Evolutionary conservation across 495 filamentous ascomycete species (phyloP), one percentile per base, ranked within the genome.

Genomic region (Cladorrhinum samala): DNA sequence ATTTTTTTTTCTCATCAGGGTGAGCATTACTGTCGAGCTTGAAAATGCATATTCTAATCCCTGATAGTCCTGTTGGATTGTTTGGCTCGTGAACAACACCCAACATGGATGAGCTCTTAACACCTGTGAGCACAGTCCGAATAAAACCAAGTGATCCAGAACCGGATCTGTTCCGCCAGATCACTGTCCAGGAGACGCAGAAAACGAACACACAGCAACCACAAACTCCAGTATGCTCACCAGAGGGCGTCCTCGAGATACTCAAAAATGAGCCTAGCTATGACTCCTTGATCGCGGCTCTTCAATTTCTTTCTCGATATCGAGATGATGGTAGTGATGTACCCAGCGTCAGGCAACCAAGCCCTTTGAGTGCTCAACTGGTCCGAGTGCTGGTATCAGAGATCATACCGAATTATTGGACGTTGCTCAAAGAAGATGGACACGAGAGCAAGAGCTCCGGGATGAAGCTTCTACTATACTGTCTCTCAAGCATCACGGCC

Each of bases 391-490:
- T 96, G 57, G 80, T 89, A 52, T 81, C 72, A 33, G 79, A 79
- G 33, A 87, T 84, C 37, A 72, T 91, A 5, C 85, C 87, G 4
- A 83, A 88, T 57, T 89, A 87, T 66, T 96, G 91, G 91, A 53
- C 70, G n/a, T 56, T 78, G 24, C 57, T 89, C 23, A 67, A 74
- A 50, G 69, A 76, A 54, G 72, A 74, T 49, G 70, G 69, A 13
- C 58, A 48, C 9, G 46, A 60, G 25, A 30, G 39, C 19, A 52
- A 54, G 24, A 52, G 54, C 14, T 58, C 60, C 0, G 67, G 68
- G 1, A 44, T 74, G 7, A 61, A 56, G 14, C 62, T 79, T 3
- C 65, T 98, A 13, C 50, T 88, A 6, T 69, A 72, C 61, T 91
- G 86, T 62, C 72, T 98, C 2, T 76, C 76, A 49, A 94, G 84